These are phyloP conservation scores for Alternaria dauci DNA, from an alignment of 2,329 filamentous ascomycete species.

Conservation along the genomic window DNA sequence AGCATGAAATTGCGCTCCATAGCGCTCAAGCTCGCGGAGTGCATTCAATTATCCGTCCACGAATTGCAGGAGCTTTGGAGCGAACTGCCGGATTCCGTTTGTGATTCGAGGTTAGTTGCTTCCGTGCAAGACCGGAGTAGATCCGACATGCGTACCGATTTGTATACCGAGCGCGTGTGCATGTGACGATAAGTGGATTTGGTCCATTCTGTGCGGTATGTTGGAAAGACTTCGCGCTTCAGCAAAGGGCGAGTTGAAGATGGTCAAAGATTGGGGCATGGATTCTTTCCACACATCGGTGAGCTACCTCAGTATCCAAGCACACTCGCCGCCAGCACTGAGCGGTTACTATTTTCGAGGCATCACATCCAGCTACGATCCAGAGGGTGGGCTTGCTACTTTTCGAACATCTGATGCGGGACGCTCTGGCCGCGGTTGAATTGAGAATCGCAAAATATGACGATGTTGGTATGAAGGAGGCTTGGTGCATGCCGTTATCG, in stretches of 20 bases:
- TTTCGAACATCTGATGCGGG: slow-evolving; percentile 51
- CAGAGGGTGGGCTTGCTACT: slow-evolving; percentile 42
- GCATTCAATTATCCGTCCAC: not conserved
- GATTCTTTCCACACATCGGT: not conserved
- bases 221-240: not conserved
- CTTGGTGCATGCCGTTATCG: slow-evolving; percentile 21
- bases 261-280: not conserved
- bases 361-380: slow-evolving; percentile 50
- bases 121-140: slow-evolving; percentile 1
- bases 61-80: not conserved
- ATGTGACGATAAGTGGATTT: not conserved
- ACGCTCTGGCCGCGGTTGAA: slow-evolving; percentile 52
- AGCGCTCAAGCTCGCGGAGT: not conserved
- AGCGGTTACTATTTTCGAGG: slow-evolving; percentile 56
- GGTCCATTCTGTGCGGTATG: not conserved
- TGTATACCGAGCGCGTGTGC: not conserved
- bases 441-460: slow-evolving; percentile 52
- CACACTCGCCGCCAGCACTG: slow-evolving; percentile 40
- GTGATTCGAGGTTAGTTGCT: not conserved
- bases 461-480: slow-evolving; percentile 3
- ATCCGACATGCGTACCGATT: not conserved
- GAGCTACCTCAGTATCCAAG: not conserved
- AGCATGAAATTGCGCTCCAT: not conserved
- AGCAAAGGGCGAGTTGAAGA: not conserved
- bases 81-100: not conserved